Evolutionary conservation across 1,139 yeast genomes (phyloP), one percentile per base, ranked within the genome.

Genomic region (Pichia sp.): DNA sequence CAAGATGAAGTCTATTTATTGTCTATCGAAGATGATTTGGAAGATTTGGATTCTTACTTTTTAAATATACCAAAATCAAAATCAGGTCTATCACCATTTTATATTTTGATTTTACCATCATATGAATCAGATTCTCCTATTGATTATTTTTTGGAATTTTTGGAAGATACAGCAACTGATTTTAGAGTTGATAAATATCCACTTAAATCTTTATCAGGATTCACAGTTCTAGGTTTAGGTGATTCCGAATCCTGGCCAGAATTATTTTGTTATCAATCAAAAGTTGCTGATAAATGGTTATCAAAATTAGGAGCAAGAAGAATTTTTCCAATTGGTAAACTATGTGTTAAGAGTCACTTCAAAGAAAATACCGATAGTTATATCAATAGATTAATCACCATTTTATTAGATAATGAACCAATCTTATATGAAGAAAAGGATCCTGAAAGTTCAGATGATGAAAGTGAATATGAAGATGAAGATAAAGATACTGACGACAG

Each of bases 91-190:
- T n/a, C 19, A 16, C 73, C 80, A 45, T 70, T 87, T n/a, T 90
- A 88, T 62, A 65, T 91, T 28, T 62, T 90, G 58, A 88, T 90
- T 18, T 73, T 90, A 31, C 98, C 98, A 2, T 88, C 96, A 0
- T 90, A 90, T 65, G 97, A 89, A 61, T 87, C 91, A 0, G 97
- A 90, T 67, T 87, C 95, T 1, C 96, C 97, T 13, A 76, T 91
- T 47, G 98, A 90, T 67, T 90, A 83, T 65, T 89, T 89, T 67
- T 72, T 90, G 54, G 95, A 88, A 63, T 84, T 87, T 50, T 73
- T 90, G 60, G 76, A 80, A 56, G 97, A 90, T 53, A 88, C 95
- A 1, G 81, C 80, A 57, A 84, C 85, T 58, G 97, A 90, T 67
- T 89, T 88, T 71, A 75, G 97, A 60, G 79, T 90, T 45, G 96